phyloP scores from a whole-genome alignment of 192 early-diverging fungal genomes.

The Ramicandelaber brevisporus region DNA sequence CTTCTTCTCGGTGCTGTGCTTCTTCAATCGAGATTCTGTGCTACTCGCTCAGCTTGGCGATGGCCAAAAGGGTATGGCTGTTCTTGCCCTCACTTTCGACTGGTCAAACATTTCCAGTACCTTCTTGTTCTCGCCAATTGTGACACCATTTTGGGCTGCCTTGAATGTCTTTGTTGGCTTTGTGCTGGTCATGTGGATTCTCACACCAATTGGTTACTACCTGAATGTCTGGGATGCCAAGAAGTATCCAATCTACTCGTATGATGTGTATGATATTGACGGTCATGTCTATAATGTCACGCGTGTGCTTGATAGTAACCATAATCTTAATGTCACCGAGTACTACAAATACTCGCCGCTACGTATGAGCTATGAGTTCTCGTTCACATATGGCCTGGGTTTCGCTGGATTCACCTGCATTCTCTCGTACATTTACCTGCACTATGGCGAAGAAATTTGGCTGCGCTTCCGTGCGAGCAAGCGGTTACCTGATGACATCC shows the following conservation, averaged over 20 bases:
- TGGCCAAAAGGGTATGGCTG: constrained; percentile 32
- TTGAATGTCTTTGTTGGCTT: constrained; percentile 45
- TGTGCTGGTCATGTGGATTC: constrained; percentile 44
- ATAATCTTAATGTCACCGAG: too few species aligned
- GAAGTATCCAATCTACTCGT: constrained; percentile 33
- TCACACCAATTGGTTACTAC: constrained; percentile 48
- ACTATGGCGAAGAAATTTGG: constrained; percentile 43
- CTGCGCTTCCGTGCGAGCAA: constrained; percentile 29
- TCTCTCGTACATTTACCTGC: constrained; percentile 33
- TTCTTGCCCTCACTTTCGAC: constrained; percentile 44
- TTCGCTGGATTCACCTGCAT: constrained; percentile 44
- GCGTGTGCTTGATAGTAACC: constrained; percentile 21
- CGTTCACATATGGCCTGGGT: constrained; percentile 37
- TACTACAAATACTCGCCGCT: constrained; percentile 37
- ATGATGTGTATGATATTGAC: constrained; percentile 25
- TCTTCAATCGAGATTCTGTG: constrained; percentile 17
- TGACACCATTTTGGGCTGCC: constrained; percentile 50
- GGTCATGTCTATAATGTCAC: constrained; percentile 27
- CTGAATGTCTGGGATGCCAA: constrained; percentile 30
- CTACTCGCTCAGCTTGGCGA: constrained; percentile 17
- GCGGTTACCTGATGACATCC: constrained; percentile 38
- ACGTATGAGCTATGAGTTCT: constrained; percentile 39
- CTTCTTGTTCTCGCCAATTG: constrained; percentile 27
- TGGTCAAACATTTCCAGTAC: constrained; percentile 43
- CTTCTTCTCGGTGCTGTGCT: constrained; percentile 32